Evolutionary conservation across 2,329 filamentous ascomycete species (phyloP).

Genomic region (Pseudocercospora fijiensis): DNA sequence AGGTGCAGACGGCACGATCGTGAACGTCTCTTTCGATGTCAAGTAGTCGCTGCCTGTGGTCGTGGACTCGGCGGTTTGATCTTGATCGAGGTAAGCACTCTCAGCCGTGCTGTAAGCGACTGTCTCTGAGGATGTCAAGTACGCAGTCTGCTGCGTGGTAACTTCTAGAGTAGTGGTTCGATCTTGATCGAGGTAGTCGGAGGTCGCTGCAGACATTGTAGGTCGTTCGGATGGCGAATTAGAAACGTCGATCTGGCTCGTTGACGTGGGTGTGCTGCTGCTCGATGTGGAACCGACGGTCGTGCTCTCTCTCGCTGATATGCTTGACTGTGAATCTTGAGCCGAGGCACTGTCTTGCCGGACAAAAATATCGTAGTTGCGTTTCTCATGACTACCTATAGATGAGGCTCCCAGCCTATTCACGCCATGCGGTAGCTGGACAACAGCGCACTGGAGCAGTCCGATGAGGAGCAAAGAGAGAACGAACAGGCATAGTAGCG

Average conservation of each 20-base stretch:
- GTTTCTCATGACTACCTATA: background rate
- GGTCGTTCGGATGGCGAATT: background rate
- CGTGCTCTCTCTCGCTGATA: background rate
- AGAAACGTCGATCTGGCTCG: background rate
- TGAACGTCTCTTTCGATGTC: background rate
- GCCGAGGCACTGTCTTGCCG: background rate
- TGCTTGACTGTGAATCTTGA: background rate
- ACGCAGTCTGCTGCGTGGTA: background rate
- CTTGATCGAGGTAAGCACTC: background rate
- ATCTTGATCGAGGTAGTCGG: background rate
- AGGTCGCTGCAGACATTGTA: background rate
- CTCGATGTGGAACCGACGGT: background rate
- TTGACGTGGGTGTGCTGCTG: background rate
- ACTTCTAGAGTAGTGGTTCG: background rate
- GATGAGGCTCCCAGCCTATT: background rate
- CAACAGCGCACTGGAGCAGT: constrained; percentile 17
- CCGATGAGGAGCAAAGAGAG: constrained; percentile 19
- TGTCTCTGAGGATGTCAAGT: background rate
- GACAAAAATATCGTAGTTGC: background rate
- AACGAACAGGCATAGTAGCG: constrained; percentile 17
- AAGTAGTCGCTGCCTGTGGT: background rate
- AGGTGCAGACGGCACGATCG: background rate
- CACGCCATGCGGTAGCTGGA: constrained; percentile 15
- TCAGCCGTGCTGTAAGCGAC: background rate
- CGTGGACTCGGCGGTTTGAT: background rate